Evolutionary conservation across 768 basidiomycete genomes (phyloP), one percentile per base, ranked within the genome.

Genomic region (Podaxis pistillaris): DNA sequence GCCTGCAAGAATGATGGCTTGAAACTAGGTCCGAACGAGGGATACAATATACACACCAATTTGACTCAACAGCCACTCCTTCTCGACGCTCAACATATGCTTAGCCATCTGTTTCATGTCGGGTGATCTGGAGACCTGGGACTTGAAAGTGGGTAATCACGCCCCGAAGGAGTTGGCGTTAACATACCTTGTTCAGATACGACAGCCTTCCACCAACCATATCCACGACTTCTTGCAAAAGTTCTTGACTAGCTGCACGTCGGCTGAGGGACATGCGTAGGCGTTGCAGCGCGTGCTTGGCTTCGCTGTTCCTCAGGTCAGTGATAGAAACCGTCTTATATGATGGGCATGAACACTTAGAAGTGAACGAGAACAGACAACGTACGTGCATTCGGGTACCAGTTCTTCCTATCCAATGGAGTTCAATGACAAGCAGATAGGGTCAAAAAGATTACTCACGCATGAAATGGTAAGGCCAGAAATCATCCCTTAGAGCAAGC

Each of bases 171-270:
- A 33, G 55, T 15, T 40, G 38, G 26, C 24, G 28, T 24, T 11
- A 28, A 60, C 65, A 51, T 55, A 83, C 81, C 73, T 86, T 86
- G 64, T 83, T 86, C 38, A 97, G 74, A 73, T 88, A 91, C n/a
- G 89, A 83, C 12, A 94, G 80, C 46, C 94, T 78, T 0, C 95
- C 94, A 3, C 94, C 93, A 46, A 93, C 81, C 41, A 88, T 72
- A 11, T 83, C 75, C 12, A 92, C 76, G 0, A 83, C 83, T 64
- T 86, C 74, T 22, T 74, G 70, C 15, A 80, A 65, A 37, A 82
- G 78, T 38, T 71, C 73, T 15, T 74, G 64, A 19, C 65, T 63
- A 8, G 71, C 71, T 47, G 70, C 49, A 17, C 65, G 53, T 13
- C 73, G 75, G n/a, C 73, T 77, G 24, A 76, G 68, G 67, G 74